A percentile compares a stretch with the other conserved stretches of the same genome.
These are phyloP conservation scores for Saturnispora kantuleensis DNA, from an alignment of 805 yeast genomes.

Conservation along the genomic window DNA sequence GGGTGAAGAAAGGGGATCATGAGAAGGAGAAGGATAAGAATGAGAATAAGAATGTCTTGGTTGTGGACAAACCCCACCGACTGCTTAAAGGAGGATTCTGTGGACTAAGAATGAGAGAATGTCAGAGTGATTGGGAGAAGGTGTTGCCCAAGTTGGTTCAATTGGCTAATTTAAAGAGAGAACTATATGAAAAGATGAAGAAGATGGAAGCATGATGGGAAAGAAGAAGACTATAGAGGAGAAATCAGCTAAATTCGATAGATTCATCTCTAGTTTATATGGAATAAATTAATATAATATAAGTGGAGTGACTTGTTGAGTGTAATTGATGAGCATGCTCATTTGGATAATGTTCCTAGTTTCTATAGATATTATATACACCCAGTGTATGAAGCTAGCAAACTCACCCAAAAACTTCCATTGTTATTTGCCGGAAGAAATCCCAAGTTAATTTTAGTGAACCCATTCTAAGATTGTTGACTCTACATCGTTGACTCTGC, in stretches of 20 bases:
- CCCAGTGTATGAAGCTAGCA: no score
- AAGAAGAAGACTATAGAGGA: no score
- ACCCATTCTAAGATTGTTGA: background rate
- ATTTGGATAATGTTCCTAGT: no score
- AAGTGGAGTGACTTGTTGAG: no score
- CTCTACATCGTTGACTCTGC: background rate
- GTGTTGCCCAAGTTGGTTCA: conserved; percentile 9
- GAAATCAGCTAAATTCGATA: no score
- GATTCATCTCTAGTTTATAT: no score
- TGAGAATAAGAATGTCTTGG: conserved; percentile 1
- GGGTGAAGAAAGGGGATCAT: conserved; percentile 12
- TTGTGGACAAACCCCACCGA: conserved; percentile 15
- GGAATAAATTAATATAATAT: no score
- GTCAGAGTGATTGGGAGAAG: conserved; percentile 13
- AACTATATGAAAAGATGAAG: conserved; percentile 4
- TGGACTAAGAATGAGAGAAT: conserved; percentile 14
- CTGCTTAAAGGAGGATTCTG: conserved; percentile 23
- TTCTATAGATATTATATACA: no score
- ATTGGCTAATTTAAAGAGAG: conserved; percentile 10
- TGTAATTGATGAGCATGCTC: no score
- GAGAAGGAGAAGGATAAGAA: conserved; percentile 5
- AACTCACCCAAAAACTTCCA: no score
- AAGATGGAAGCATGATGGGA: background rate
- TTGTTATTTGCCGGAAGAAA: no score
- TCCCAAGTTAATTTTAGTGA: background rate